Evolutionary conservation across 78 protist species (phyloP), one percentile per base, ranked within the genome.

Genomic region (Tieghemostelium lacteum): DNA sequence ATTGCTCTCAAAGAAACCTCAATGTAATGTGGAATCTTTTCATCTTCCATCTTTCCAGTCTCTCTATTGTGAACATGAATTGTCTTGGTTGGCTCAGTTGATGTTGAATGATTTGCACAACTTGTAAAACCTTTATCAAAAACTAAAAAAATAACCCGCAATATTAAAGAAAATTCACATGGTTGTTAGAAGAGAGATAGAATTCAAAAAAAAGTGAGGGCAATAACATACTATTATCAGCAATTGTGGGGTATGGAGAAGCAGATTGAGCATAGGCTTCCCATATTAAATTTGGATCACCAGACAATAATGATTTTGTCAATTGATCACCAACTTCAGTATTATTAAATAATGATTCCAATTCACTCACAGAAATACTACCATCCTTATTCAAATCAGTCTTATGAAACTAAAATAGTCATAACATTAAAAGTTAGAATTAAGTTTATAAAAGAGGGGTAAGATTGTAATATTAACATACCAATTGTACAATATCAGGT

Each of bases 11-110:
- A 45, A 37, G 77, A 31, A 7, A 87, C 93, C 17, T 76, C 85
- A 62, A 87, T 87, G 12, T 87, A 87, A 65, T 65, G 80, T 52
- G 93, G 93, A 7, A 87, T 75, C 86, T 76, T 76, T 42, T 87
- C 93, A 49, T 75, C 86, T 4, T 74, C 93, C 4, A 87, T 33
- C n/a, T 76, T 69, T 40, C 93, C 93, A 49, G 75, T 74, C 37
- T 87, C 89, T 24, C 89, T 33, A 55, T 83, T 71, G 31, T 83
- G 89, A 42, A 83, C 72, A 14, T 29, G n/a, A 33, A 83, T 83
- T 5, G 54, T 33, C 49, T 83, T 83, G 1, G 69, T n/a, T 54
- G 66, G 66, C 28, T 63, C 28, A 10, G 33, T 28, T 17, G 31
- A 63, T 8, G 22, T 34, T 17, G 31, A 17, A 4, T 31, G 1